Percentiles rank a stretch among this genome's conserved stretches.
phyloP scores from a whole-genome alignment of 371 early-diverging fungal genomes.

The Apophysomyces elegans region DNA sequence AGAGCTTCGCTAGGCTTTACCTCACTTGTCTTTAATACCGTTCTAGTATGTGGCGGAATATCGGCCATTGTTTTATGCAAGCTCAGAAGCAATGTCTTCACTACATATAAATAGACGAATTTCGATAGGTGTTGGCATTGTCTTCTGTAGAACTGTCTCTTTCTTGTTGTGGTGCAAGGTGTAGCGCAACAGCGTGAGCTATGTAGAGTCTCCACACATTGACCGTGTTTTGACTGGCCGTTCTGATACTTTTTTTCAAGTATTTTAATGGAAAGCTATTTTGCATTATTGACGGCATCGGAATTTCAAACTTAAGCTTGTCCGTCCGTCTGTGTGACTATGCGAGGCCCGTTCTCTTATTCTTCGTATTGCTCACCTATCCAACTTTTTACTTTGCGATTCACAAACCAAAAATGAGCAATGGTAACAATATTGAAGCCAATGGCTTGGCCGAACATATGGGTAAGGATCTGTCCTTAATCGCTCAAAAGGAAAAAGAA shows the following conservation, averaged over 20 bases:
- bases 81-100: not conserved
- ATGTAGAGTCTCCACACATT: too few relatives aligned
- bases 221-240: too few relatives aligned
- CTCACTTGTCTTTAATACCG: too few relatives aligned
- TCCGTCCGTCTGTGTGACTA: too few relatives aligned
- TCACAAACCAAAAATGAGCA: constrained; percentile 37
- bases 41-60: too few relatives aligned
- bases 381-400: constrained; percentile 13
- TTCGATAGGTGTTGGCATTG: not conserved
- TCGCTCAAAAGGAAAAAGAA: not conserved
- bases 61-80: too few relatives aligned
- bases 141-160: not conserved
- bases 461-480: constrained; percentile 37
- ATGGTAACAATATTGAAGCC: constrained; percentile 49
- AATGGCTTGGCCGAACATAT: constrained; percentile 59
- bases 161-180: not conserved
- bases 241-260: too few relatives aligned
- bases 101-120: not conserved
- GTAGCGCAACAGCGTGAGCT: too few relatives aligned
- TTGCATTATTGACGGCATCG: too few relatives aligned
- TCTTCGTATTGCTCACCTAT: constrained; percentile 9
- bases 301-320: too few relatives aligned
- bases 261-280: too few relatives aligned
- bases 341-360: constrained; percentile 5
- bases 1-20: too few relatives aligned